phyloP scores from a whole-genome alignment of 139 green algal species.

The Chlamydomonas incerta region DNA sequence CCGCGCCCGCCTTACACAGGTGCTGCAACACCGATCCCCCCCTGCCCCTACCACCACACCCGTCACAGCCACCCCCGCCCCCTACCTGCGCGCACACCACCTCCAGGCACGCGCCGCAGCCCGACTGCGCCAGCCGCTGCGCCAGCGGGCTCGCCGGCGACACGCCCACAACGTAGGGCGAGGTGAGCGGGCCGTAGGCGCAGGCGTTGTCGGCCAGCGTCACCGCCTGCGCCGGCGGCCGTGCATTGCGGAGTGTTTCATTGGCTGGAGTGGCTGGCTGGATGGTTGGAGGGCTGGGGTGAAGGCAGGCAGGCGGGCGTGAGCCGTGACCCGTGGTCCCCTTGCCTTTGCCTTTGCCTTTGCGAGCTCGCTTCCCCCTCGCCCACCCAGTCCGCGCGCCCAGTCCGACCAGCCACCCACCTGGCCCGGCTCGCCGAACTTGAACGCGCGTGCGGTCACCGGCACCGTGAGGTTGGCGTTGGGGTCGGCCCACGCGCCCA shows the following conservation, averaged over 20 bases:
- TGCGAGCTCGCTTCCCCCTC: too few species aligned
- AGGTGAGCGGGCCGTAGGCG: slow-evolving; percentile 8
- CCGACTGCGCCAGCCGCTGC: not conserved
- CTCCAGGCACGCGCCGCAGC: slow-evolving; percentile 27
- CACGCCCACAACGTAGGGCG: slow-evolving; percentile 6
- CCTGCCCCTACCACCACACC: too few species aligned
- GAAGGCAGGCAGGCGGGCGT: too few species aligned
- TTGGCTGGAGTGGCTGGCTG: too few species aligned
- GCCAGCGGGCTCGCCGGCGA: slow-evolving; percentile 17
- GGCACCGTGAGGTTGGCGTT: slow-evolving; percentile 12
- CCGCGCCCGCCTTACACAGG: too few species aligned
- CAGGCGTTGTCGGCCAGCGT: slow-evolving; percentile 35
- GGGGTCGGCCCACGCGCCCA: not conserved
- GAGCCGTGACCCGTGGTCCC: not conserved
- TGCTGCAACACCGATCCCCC: too few species aligned
- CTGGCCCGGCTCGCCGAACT: not conserved
- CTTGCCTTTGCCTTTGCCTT: too few species aligned
- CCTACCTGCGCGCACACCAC: slow-evolving; percentile 8
- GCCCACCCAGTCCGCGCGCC: too few species aligned
- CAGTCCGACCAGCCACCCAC: too few species aligned
- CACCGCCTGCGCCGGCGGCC: too few species aligned
- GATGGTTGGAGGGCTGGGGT: too few species aligned
- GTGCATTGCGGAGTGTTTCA: too few species aligned
- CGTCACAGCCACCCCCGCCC: not conserved
- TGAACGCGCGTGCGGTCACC: not conserved